A percentile compares a stretch with the other conserved stretches of the same genome.
Evolutionary conservation across 306 rosid species (phyloP).

Genomic region (Pterocarpus macrocarpus): DNA sequence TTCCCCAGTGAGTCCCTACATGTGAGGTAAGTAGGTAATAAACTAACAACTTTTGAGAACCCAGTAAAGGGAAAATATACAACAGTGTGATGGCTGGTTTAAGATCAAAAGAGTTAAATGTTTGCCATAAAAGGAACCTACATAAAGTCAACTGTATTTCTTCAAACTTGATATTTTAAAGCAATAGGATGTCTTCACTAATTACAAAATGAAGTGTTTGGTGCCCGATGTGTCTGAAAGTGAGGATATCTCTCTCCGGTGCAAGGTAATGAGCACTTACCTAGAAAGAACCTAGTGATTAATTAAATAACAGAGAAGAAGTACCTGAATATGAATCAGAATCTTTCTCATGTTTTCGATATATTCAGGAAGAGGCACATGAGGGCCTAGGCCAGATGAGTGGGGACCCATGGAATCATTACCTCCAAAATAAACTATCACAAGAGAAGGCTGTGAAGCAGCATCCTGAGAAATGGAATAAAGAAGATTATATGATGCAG

Average conservation of each 20-base stretch:
- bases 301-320: constrained; percentile 10
- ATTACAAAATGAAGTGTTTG: not conserved
- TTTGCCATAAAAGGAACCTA: constrained; percentile 18
- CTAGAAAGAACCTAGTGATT: constrained; percentile 30
- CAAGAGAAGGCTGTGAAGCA: constrained; percentile 81
- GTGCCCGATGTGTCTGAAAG: constrained; percentile 17
- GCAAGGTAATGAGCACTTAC: constrained; percentile 2
- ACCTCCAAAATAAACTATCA: constrained; percentile 92
- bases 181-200: not conserved
- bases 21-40: not conserved
- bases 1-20: no score
- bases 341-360: constrained; percentile 80
- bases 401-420: constrained; percentile 97
- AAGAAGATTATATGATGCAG: constrained; percentile 23
- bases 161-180: constrained; percentile 7
- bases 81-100: constrained; percentile 13
- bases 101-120: not conserved
- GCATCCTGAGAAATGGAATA: constrained; percentile 64
- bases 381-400: constrained; percentile 90
- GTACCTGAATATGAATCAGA: constrained; percentile 80
- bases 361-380: constrained; percentile 90
- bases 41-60: not conserved
- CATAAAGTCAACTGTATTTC: constrained; percentile 1
- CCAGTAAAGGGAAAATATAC: not conserved
- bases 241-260: constrained; percentile 4